Percentiles rank a stretch among this genome's conserved stretches.
phyloP scores from a whole-genome alignment of 2,329 filamentous ascomycete species.

The Didymella glomerata region DNA sequence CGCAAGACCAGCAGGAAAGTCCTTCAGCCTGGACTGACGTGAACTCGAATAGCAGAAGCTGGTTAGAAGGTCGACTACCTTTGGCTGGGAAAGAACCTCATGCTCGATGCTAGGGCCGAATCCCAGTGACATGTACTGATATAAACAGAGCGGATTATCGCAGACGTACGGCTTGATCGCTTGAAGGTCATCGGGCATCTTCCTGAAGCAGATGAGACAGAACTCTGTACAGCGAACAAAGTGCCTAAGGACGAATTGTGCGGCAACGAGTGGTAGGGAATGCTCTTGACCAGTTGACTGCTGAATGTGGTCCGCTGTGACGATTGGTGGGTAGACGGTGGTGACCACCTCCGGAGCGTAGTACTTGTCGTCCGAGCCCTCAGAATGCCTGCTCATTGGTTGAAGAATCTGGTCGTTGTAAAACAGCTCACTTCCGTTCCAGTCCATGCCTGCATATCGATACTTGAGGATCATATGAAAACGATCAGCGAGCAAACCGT shows the following conservation, averaged over 20 bases:
- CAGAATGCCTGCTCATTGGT: slow-evolving; percentile 35
- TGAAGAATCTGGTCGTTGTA: slow-evolving; percentile 57
- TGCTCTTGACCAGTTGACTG: slow-evolving; percentile 44
- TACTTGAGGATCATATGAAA: slow-evolving; percentile 70
- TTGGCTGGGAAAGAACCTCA: slow-evolving; percentile 79
- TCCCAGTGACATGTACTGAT: slow-evolving; percentile 86
- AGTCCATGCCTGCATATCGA: slow-evolving; percentile 64
- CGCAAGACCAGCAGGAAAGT: slow-evolving; percentile 66
- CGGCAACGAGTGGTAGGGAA: slow-evolving; percentile 66
- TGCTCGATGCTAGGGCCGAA: slow-evolving; percentile 87
- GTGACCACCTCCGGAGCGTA: slow-evolving; percentile 47
- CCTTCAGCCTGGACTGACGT: slow-evolving; percentile 52
- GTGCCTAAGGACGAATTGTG: slow-evolving; percentile 80
- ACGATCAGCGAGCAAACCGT: slow-evolving; percentile 71
- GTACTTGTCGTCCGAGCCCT: slow-evolving; percentile 52
- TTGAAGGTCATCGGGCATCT: slow-evolving; percentile 69
- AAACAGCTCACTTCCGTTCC: slow-evolving; percentile 72
- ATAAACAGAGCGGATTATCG: slow-evolving; percentile 76
- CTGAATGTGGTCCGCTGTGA: slow-evolving; percentile 61
- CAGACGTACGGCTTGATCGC: slow-evolving; percentile 81
- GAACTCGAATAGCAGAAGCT: slow-evolving; percentile 79
- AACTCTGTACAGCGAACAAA: slow-evolving; percentile 85
- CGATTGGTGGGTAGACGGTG: slow-evolving; percentile 54
- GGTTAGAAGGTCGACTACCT: slow-evolving; percentile 83
- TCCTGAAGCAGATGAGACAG: slow-evolving; percentile 83